Base-by-base conservation (phyloP, 495 filamentous ascomycete genomes). In the Tuber microsphaerosporum region DNA sequence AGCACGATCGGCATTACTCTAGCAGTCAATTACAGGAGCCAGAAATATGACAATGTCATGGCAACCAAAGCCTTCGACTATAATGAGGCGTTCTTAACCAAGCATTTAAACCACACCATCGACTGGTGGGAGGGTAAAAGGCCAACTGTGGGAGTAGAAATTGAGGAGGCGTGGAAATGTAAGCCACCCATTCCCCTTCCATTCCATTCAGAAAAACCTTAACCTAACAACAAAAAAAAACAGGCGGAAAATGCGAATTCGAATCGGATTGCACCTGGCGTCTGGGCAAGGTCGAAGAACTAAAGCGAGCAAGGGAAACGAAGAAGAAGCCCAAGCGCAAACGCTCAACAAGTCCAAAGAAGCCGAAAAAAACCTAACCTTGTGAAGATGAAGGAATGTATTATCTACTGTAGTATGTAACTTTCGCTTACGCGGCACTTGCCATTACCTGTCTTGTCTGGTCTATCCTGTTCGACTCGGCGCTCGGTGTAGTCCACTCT, bases 91-190 rank as follows among this genome's bases (percentile, higher is more conserved):
- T 85, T 82, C 26, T 83, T 97, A 72, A 86, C 89, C 43, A 80
- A 80, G 2, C 95, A 97, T 81, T 77, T 97, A 2, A 81, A 83
- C 6, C 86, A 90, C 37, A 90, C 91, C 81, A 88, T 98, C 87
- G 82, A 85, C 41, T 98, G 93, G 93, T 98, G 95, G 95, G 89
- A 87, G 65, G 95, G 96, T 6, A 87, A 93, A 82, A 84, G 94
- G 26, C 85, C 87, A 74, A 89, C 94, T 0, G 85, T 87, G n/a
- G 95, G 95, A 16, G 96, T 98, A 12, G 84, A 87, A n/a, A 86
- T 96, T 19, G 90, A 94, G 83, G 96, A 98, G 75, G 92, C 92
- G 0, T 97, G 90, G 87, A 99, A 99, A 84, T 99, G 95, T 82
- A 79, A 74, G 61, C 45, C n/a, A 37, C 22, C n/a, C 46, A 34